Percentiles rank a stretch among this genome's conserved stretches.
These are phyloP conservation scores for Leccinum rimulosum DNA, from an alignment of 768 basidiomycete species.

Conservation along the genomic window DNA sequence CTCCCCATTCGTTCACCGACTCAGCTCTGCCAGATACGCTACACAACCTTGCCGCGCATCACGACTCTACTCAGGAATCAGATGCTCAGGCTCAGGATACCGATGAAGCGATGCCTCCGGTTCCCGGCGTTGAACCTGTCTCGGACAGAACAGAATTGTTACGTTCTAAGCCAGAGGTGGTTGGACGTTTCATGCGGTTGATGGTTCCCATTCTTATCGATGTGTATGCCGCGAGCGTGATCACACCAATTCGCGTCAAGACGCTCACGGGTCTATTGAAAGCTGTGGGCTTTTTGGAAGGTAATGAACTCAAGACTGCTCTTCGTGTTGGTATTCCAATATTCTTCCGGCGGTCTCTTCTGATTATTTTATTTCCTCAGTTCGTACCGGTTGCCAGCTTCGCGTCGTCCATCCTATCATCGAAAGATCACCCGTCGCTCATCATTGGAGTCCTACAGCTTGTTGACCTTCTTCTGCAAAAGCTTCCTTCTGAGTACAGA, in stretches of 20 bases:
- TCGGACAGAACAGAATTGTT: slow-evolving; percentile 72
- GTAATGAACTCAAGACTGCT: slow-evolving; percentile 70
- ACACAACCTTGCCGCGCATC: slow-evolving; percentile 12
- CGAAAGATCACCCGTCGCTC: slow-evolving; percentile 83
- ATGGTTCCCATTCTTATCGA: slow-evolving; percentile 94
- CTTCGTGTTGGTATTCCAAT: slow-evolving; percentile 57
- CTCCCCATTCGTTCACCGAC: slow-evolving; percentile 29
- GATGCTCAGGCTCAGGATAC: slow-evolving; percentile 44
- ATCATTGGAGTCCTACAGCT: slow-evolving; percentile 90
- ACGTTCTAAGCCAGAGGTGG: slow-evolving; percentile 69
- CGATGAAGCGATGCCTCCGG: slow-evolving; percentile 33
- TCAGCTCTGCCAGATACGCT: slow-evolving; percentile 21
- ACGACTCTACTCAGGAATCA: slow-evolving; percentile 30
- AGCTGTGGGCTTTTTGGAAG: slow-evolving; percentile 85
- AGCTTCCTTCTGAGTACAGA: slow-evolving; percentile 81
- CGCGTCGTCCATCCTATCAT: slow-evolving; percentile 89
- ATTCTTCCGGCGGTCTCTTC: neutral
- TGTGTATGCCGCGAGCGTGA: slow-evolving; percentile 98
- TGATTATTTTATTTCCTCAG: slow-evolving; percentile 39
- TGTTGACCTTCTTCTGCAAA: slow-evolving; percentile 84
- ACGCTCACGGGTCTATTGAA: slow-evolving; percentile 86
- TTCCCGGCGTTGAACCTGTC: slow-evolving; percentile 33
- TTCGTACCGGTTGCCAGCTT: slow-evolving; percentile 95
- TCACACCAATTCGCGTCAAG: slow-evolving; percentile 82
- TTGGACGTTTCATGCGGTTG: slow-evolving; percentile 81